These are phyloP conservation scores for Calonectria pauciramosa DNA, from an alignment of 2,329 filamentous ascomycete genomes.

Conservation along the genomic window DNA sequence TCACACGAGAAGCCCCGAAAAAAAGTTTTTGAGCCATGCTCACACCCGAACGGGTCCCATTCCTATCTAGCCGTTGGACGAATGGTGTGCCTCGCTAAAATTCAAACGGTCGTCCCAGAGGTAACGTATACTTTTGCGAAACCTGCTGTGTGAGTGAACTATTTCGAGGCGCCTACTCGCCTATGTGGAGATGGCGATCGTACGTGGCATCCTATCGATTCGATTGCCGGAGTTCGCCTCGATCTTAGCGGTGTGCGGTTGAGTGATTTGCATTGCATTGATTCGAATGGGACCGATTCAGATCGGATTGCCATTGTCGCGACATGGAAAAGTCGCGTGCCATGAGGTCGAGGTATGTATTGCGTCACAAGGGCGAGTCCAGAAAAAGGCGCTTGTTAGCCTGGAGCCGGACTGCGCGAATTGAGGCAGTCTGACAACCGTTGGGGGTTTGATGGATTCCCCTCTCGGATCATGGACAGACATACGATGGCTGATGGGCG, in stretches of 20 bases:
- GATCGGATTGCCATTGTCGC: conserved; percentile 7
- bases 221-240: conserved; percentile 14
- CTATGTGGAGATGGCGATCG: conserved; percentile 33
- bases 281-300: conserved; percentile 16
- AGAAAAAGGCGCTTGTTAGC: neutral
- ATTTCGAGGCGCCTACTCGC: conserved; percentile 25
- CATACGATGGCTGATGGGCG: too few relatives aligned
- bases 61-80: conserved; percentile 11
- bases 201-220: conserved; percentile 24
- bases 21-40: conserved; percentile 13
- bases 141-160: conserved; percentile 2
- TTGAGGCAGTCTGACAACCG: neutral
- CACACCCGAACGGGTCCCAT: conserved; percentile 24
- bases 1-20: conserved; percentile 26
- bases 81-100: neutral
- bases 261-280: conserved; percentile 31
- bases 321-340: neutral
- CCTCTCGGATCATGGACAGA: neutral
- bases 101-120: neutral
- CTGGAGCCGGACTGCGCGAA: neutral
- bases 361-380: conserved; percentile 12
- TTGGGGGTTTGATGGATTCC: neutral
- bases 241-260: conserved; percentile 29
- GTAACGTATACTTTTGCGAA: conserved; percentile 35
- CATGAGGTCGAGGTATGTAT: neutral